phyloP scores from a whole-genome alignment of 495 filamentous ascomycete genomes.

The Talaromyces ruber region DNA sequence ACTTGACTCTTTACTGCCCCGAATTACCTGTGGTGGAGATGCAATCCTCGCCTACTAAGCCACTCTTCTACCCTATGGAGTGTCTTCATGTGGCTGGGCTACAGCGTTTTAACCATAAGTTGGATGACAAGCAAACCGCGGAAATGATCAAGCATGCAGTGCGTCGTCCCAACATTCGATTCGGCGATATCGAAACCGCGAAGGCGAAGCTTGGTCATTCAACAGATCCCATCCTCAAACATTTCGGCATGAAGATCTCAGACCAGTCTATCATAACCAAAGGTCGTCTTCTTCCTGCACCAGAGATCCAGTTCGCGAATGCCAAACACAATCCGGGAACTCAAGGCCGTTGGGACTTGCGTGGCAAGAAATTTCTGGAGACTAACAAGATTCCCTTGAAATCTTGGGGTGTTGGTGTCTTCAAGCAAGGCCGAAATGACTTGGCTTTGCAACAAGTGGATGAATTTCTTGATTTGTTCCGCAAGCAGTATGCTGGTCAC shows the following conservation, averaged over 20 bases:
- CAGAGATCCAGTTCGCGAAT: slow-evolving; percentile 56
- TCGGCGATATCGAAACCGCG: slow-evolving; percentile 52
- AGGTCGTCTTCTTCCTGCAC: slow-evolving; percentile 62
- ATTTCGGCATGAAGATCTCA: slow-evolving; percentile 63
- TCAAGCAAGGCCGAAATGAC: slow-evolving; percentile 28
- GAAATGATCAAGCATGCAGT: slow-evolving; percentile 86
- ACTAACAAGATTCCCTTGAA: slow-evolving; percentile 50
- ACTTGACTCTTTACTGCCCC: slow-evolving; percentile 40
- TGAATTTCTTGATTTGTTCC: slow-evolving; percentile 52
- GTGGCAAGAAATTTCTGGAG: slow-evolving; percentile 62
- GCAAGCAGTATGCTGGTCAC: slow-evolving; percentile 55
- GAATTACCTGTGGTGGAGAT: slow-evolving; percentile 66
- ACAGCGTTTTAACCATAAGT: slow-evolving; percentile 73
- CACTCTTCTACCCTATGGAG: slow-evolving; percentile 71
- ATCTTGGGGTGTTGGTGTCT: slow-evolving; percentile 63
- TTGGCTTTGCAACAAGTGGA: slow-evolving; percentile 36
- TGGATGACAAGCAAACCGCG: slow-evolving; percentile 56
- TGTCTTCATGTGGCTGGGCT: slow-evolving; percentile 50
- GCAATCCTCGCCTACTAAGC: slow-evolving; percentile 49
- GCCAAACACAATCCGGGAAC: slow-evolving; percentile 43
- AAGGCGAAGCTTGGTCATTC: slow-evolving; percentile 59
- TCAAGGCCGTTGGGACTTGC: slow-evolving; percentile 77
- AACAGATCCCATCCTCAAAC: slow-evolving; percentile 54
- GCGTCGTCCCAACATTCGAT: slow-evolving; percentile 53
- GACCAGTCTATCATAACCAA: slow-evolving; percentile 51